Conservation (phyloP, 148 eudicot species). For the Silene conica region DNA sequence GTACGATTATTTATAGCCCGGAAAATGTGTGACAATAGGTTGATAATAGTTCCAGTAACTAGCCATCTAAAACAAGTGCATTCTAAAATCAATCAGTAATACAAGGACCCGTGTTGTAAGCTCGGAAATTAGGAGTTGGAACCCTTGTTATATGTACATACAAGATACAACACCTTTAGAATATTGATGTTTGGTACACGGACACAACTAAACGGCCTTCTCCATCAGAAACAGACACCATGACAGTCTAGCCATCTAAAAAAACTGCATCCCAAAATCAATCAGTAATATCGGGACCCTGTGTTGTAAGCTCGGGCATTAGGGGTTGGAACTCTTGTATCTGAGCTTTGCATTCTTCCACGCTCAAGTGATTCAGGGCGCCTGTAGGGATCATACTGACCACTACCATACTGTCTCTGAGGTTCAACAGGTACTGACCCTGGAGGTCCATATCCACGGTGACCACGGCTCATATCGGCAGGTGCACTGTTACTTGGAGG, state of each 20-base stretch:
- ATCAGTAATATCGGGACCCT: constrained; percentile 68
- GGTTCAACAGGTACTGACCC: constrained; percentile 34
- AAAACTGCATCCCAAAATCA: neutral
- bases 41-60: too few relatives aligned
- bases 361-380: constrained; percentile 51
- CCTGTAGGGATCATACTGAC: constrained; percentile 58
- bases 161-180: constrained; percentile 2
- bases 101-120: too few relatives aligned
- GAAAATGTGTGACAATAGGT: too few relatives aligned
- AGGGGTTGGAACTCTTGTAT: constrained; percentile 61
- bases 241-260: neutral
- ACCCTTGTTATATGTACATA: neutral
- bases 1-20: too few relatives aligned
- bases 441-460: constrained; percentile 43
- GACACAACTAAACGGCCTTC: neutral
- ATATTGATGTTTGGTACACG: neutral
- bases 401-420: constrained; percentile 40
- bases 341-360: constrained; percentile 52
- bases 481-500: constrained; percentile 39
- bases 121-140: too few relatives aligned
- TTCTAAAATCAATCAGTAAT: too few relatives aligned
- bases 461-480: constrained; percentile 32
- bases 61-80: too few relatives aligned
- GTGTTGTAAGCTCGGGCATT: constrained; percentile 68
- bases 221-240: neutral